Conservation (phyloP, 2,329 filamentous ascomycete species). For the Hirsutella minnesotensis region DNA sequence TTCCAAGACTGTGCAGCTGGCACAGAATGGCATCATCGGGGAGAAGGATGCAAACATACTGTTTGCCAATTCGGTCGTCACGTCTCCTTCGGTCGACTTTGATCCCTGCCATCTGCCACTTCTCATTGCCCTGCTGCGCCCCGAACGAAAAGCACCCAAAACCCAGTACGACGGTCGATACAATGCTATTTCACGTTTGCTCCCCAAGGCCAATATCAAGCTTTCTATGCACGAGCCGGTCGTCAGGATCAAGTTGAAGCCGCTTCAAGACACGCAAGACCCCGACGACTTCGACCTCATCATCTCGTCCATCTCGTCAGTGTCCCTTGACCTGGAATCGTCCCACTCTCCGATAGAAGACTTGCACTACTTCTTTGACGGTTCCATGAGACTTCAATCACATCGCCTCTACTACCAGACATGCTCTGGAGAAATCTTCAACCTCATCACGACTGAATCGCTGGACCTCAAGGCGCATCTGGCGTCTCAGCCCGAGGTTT, state of each 20-base stretch:
- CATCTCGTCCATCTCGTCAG: constrained; percentile 87
- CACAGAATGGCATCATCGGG: constrained; percentile 56
- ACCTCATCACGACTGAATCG: constrained; percentile 76
- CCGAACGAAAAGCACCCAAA: constrained; percentile 26
- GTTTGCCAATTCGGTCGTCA: constrained; percentile 91
- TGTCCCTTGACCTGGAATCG: constrained; percentile 87
- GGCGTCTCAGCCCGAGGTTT: constrained; percentile 73
- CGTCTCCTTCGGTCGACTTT: constrained; percentile 86
- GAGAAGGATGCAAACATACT: constrained; percentile 93
- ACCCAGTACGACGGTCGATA: constrained; percentile 39
- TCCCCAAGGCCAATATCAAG: constrained; percentile 91
- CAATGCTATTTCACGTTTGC: constrained; percentile 71
- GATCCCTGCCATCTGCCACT: constrained; percentile 86
- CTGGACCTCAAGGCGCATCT: constrained; percentile 80
- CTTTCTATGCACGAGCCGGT: constrained; percentile 96
- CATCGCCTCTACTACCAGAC: constrained; percentile 95
- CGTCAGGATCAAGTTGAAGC: constrained; percentile 74
- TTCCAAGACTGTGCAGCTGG: constrained; percentile 81
- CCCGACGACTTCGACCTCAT: constrained; percentile 86
- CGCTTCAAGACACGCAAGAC: constrained; percentile 52
- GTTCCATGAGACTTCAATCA: constrained; percentile 70
- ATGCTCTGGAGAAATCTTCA: constrained; percentile 67
- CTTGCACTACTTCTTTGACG: constrained; percentile 74
- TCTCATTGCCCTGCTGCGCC: constrained; percentile 62
- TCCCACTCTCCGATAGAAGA: constrained; percentile 83